phyloP scores from a whole-genome alignment of 2,329 filamentous ascomycete species.

The Colletotrichum sp. region DNA sequence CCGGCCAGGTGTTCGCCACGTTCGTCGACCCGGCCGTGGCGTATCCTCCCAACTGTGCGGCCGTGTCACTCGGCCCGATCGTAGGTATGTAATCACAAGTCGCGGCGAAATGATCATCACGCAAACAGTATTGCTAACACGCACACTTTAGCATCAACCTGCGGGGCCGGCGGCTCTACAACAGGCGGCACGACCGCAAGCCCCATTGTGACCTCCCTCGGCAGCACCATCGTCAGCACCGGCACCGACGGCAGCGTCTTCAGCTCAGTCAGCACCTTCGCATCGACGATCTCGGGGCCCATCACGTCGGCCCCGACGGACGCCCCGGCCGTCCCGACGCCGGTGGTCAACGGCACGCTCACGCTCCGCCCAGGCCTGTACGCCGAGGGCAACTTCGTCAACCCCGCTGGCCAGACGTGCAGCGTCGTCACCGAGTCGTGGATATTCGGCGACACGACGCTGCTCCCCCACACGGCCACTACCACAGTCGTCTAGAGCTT shows the following conservation, averaged over 20 bases:
- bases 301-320: background rate
- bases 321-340: background rate
- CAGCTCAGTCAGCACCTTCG: background rate
- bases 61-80: background rate
- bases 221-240: background rate
- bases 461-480: background rate
- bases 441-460: conserved; percentile 7
- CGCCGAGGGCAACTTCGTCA: background rate
- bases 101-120: background rate
- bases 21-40: conserved; percentile 10
- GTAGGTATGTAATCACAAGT: background rate
- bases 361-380: conserved; percentile 12
- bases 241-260: background rate
- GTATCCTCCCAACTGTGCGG: conserved; percentile 3
- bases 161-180: background rate
- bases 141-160: background rate
- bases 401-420: background rate
- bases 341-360: conserved; percentile 10
- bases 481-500: background rate
- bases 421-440: conserved; percentile 9
- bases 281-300: background rate
- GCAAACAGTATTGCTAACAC: background rate
- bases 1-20: background rate
- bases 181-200: background rate
- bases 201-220: background rate